Conservation (phyloP, 805 yeast genomes). For the Ogataea kodamae region DNA sequence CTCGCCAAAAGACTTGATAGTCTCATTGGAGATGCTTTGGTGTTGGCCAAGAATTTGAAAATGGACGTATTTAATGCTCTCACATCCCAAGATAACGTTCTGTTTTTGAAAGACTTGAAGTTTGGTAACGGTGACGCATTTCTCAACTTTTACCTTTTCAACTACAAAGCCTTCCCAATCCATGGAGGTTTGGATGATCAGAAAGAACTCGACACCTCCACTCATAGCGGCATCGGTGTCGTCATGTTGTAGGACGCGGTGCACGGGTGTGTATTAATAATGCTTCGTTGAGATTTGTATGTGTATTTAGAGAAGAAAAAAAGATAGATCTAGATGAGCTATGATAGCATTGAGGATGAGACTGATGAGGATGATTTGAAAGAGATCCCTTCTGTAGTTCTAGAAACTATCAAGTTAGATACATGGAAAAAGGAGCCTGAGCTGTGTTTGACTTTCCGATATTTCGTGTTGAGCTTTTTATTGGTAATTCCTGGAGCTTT, state of each 20-base stretch:
- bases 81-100: conserved; percentile 83
- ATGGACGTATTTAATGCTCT: conserved; percentile 95
- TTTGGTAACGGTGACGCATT: conserved; percentile 94
- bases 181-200: conserved; percentile 71
- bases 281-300: too few relatives aligned
- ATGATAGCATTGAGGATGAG: conserved; percentile 5
- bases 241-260: conserved; percentile 58
- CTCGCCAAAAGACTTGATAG: conserved; percentile 57
- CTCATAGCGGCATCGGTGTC: conserved; percentile 82
- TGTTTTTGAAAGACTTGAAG: conserved; percentile 76
- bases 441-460: conserved; percentile 34
- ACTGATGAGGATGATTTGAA: conserved; percentile 25
- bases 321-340: conserved; percentile 5
- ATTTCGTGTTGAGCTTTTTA: conserved; percentile 33
- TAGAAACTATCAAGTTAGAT: conserved; percentile 32
- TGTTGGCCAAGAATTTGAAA: conserved; percentile 60
- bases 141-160: conserved; percentile 86
- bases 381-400: conserved; percentile 31
- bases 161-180: conserved; percentile 78
- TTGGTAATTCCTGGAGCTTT: conserved; percentile 41
- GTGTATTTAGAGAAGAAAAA: not conserved
- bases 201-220: conserved; percentile 48
- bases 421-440: conserved; percentile 21
- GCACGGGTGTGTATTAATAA: conserved; percentile 4
- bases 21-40: conserved; percentile 70